Evolutionary conservation across 768 basidiomycete species (phyloP).

Genomic region (Lentinula raphanica): DNA sequence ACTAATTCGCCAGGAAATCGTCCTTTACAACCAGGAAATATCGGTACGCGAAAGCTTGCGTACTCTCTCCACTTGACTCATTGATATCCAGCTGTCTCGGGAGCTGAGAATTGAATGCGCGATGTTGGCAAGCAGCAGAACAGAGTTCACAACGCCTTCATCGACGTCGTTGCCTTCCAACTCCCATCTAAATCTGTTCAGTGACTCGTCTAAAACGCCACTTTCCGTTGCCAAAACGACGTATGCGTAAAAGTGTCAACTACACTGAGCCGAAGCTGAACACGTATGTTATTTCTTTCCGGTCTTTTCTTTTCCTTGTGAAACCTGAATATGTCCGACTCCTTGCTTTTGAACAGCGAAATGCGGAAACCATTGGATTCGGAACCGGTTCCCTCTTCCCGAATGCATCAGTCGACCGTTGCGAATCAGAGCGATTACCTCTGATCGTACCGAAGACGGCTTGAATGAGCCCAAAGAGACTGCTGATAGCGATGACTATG

Average conservation of each 20-base stretch:
- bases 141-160: slow-evolving; percentile 26
- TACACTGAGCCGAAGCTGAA: slow-evolving; percentile 87
- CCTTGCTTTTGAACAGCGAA: slow-evolving; percentile 50
- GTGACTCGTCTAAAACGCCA: slow-evolving; percentile 41
- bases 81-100: slow-evolving; percentile 15
- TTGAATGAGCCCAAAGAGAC: slow-evolving; percentile 14
- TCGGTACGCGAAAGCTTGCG: slow-evolving; percentile 22
- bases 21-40: slow-evolving; percentile 40
- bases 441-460: slow-evolving; percentile 17
- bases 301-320: no score
- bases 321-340: no score
- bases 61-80: neutral
- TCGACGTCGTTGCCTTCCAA: slow-evolving; percentile 31
- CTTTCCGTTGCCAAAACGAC: slow-evolving; percentile 49
- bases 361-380: slow-evolving; percentile 92
- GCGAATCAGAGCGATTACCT: slow-evolving; percentile 36
- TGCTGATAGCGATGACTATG: slow-evolving; percentile 20
- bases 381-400: slow-evolving; percentile 32
- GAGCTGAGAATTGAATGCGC: slow-evolving; percentile 12
- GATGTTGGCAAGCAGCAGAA: slow-evolving; percentile 11
- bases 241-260: slow-evolving; percentile 74
- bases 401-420: slow-evolving; percentile 38
- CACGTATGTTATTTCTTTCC: slow-evolving; percentile 49
- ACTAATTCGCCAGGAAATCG: slow-evolving; percentile 50
- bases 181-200: slow-evolving; percentile 8